Evolutionary conservation across 306 rosid species (phyloP).

Genomic region (Cucumis cinereus): DNA sequence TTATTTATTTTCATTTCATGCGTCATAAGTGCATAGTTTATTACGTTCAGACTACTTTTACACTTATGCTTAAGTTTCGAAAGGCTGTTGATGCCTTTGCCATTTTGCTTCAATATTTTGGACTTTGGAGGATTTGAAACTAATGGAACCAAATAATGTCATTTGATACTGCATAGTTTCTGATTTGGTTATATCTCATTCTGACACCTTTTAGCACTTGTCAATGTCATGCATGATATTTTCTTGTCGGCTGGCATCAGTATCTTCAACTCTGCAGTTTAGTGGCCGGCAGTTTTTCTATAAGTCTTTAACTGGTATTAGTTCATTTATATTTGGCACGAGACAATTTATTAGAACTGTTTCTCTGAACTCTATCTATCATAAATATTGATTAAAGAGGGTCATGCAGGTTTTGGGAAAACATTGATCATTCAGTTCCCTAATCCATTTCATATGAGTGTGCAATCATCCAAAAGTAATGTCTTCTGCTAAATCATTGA

Average conservation of each 20-base stretch:
- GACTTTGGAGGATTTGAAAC: background rate
- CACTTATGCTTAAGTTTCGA: background rate
- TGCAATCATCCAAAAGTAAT: background rate
- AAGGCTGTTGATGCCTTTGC: background rate
- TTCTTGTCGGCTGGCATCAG: background rate
- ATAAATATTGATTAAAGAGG: conserved; percentile 1
- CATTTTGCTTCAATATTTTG: background rate
- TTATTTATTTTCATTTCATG: background rate
- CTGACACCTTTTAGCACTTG: background rate
- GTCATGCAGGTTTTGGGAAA: conserved; percentile 3
- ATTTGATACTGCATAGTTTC: background rate
- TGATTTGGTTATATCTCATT: background rate
- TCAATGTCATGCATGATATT: background rate
- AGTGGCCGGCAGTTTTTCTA: background rate
- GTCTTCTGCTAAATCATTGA: background rate
- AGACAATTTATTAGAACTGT: background rate
- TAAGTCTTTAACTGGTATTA: background rate
- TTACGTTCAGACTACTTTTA: background rate
- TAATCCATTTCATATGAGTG: background rate
- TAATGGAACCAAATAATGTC: background rate
- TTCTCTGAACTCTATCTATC: background rate
- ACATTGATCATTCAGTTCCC: background rate
- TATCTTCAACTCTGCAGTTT: background rate
- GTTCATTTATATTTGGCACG: background rate
- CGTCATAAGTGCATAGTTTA: background rate